Evolutionary conservation across 768 basidiomycete genomes (phyloP), one percentile per base, ranked within the genome.

Genomic region (Trametes elegans): DNA sequence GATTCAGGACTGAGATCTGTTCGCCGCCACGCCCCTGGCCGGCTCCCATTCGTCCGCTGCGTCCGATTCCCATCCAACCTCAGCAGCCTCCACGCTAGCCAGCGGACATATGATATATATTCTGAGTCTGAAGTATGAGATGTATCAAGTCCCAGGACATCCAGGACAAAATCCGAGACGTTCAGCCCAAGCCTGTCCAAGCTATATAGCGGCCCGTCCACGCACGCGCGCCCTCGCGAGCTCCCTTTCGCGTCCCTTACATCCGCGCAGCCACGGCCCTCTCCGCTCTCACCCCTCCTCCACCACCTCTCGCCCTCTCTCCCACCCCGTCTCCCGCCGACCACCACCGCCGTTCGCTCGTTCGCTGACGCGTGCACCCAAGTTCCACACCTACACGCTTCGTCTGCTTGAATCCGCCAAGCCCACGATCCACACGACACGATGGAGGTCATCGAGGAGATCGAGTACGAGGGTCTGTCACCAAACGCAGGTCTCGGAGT

Each of bases 401-500:
- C 21, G 28, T 18, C 10, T n/a, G 16, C 41, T 19, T 34, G 19
- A 36, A 23, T 19, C 26, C 49, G 10, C 14, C n/a, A n/a, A n/a
- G n/a, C 16, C 16, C 19, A 55, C 11, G 10, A 35, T 35, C 26
- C 23, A 19, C 46, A 38, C 62, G 35, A 39, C 51, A 58, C 54
- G 49, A 74, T 74, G 66, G 70, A 74, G 35, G 73, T 71, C 34
- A 75, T 81, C 59, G 77, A 78, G 23, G 86, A 86, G 50, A 71
- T 79, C 49, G 81, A 82, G 47, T 85, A 86, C 66, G 87, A 88
- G 70, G 78, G 73, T 50, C 69, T 88, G 46, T 85, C 89, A 50
- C 79, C 83, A 7, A 90, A 90, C 72, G 85, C 88, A 35, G 87
- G 90, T 42, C 80, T 93, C 64, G 84, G 82, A 23, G 88, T 90